Base-by-base conservation (phyloP, 495 filamentous ascomycete genomes). In the Rostrohypoxylon terebratum region DNA sequence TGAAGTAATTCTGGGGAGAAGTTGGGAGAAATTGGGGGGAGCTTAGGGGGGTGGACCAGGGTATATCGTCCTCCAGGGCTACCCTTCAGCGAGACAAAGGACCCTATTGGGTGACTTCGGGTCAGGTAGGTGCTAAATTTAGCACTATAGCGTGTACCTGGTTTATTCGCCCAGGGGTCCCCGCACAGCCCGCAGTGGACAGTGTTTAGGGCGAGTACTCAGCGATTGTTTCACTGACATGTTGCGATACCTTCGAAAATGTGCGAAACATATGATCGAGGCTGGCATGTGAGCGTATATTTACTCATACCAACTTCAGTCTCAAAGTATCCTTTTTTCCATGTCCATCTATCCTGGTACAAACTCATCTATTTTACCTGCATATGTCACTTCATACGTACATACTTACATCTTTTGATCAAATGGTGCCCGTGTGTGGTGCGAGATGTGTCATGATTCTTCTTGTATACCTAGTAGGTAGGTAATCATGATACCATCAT, bases 401-500 rank as follows among this genome's bases (percentile, higher is more conserved):
- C 48, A 53, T 14, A n/a, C 11, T n/a, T 31, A 53, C 23, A 31
- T 53, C 47, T 21, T 21, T 50, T 25, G 21, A 25, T 50, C 47
- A 18, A 50, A 25, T 50, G 20, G 16, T 36, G 13, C 36, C 47
- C 36, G 45, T 23, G 13, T 63, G 53, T 72, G 64, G 69, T 63
- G 42, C 54, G 69, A 72, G 63, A 62, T 13, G 59, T 72, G 64
- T 64, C 23, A 64, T 72, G 69, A 63, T 67, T 51, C 38, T 16
- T 51, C 58, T 47, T 38, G 33, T 62, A 48, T n/a, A n/a, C n/a
- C n/a, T n/a, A n/a, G n/a, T n/a, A n/a, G n/a, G n/a, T n/a, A n/a
- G n/a, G n/a, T 31, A 38, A 66, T 66, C 47, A 50, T 66, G 57
- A 66, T 68, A 68, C 65, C 20, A 57, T 68, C 59, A 40, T 57